Percentiles rank a stretch among this genome's conserved stretches.
Conservation (phyloP, 2,329 filamentous ascomycete species). For the Scortechinia acanthostroma region DNA sequence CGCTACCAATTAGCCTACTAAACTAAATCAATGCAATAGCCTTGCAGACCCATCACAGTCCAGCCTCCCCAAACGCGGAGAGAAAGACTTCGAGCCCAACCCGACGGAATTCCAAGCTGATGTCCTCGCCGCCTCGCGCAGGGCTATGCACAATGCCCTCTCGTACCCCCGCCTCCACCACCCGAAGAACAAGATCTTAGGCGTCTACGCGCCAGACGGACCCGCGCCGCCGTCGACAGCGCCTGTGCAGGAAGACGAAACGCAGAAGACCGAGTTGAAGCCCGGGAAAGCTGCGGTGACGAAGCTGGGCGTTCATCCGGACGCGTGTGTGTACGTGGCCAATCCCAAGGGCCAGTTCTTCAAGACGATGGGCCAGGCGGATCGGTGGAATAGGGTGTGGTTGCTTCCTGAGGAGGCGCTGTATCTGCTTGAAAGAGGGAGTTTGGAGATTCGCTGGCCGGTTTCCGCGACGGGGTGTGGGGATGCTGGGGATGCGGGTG, state of each 20-base stretch:
- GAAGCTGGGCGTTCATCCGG: neutral
- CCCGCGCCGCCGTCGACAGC: neutral
- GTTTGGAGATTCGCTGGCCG: constrained; percentile 30
- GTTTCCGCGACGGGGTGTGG: constrained; percentile 27
- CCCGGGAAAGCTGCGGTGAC: neutral
- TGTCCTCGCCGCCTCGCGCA: constrained; percentile 49
- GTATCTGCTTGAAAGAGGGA: constrained; percentile 57
- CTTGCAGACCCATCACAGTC: neutral
- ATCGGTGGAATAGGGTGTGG: constrained; percentile 42
- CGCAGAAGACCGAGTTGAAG: neutral
- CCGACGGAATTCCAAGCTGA: constrained; percentile 52
- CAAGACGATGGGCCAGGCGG: constrained; percentile 46
- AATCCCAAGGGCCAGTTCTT: constrained; percentile 23
- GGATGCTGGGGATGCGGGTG: constrained; percentile 5
- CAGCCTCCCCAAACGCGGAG: constrained; percentile 57
- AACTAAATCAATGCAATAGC: neutral
- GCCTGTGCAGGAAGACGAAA: neutral
- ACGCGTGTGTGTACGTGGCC: neutral
- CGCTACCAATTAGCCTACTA: neutral
- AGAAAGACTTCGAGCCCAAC: constrained; percentile 66
- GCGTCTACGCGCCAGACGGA: neutral
- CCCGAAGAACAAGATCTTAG: neutral
- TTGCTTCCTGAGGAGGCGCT: constrained; percentile 58
- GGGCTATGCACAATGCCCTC: constrained; percentile 63
- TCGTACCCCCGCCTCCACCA: neutral